Evolutionary conservation across 495 filamentous ascomycete species (phyloP).

Genomic region (Choiromyces venosus): DNA sequence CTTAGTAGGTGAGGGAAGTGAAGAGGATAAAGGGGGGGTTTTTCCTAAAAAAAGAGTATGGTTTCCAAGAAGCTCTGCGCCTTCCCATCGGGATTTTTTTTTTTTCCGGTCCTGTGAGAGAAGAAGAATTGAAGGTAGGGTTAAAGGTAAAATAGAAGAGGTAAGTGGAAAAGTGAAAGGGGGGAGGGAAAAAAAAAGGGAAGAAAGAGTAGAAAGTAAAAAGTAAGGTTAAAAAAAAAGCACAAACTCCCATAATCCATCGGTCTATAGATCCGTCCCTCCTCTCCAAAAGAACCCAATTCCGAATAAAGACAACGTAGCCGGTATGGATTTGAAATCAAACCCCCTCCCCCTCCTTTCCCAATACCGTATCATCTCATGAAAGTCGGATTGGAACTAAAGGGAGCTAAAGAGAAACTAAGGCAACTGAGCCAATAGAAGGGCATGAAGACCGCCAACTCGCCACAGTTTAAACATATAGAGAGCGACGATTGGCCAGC

Average conservation of each 20-base stretch:
- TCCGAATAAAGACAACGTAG: not conserved
- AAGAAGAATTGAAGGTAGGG: slow-evolving; percentile 36
- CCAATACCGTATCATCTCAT: too few species aligned
- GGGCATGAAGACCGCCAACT: too few species aligned
- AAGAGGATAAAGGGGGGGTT: not conserved
- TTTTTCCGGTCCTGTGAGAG: not conserved
- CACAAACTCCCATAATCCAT: slow-evolving; percentile 27
- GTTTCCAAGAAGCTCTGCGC: not conserved
- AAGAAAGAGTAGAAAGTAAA: slow-evolving; percentile 13
- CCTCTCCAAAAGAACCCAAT: not conserved
- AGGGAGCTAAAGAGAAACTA: too few species aligned
- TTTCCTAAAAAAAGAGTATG: not conserved
- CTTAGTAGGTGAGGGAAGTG: not conserved
- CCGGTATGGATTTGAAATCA: not conserved
- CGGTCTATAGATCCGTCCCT: slow-evolving; percentile 14
- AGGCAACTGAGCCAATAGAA: too few species aligned
- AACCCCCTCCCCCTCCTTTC: not conserved
- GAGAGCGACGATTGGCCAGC: too few species aligned
- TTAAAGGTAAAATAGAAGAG: slow-evolving; percentile 16
- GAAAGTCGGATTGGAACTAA: too few species aligned
- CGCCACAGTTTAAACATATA: too few species aligned
- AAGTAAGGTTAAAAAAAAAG: slow-evolving; percentile 23
- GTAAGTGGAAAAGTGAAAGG: too few species aligned
- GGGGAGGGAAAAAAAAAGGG: slow-evolving; percentile 18
- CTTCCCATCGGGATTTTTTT: not conserved